These are phyloP conservation scores for Fomes fomentarius DNA, from an alignment of 1,284 basidiomycete genomes.

Conservation along the genomic window DNA sequence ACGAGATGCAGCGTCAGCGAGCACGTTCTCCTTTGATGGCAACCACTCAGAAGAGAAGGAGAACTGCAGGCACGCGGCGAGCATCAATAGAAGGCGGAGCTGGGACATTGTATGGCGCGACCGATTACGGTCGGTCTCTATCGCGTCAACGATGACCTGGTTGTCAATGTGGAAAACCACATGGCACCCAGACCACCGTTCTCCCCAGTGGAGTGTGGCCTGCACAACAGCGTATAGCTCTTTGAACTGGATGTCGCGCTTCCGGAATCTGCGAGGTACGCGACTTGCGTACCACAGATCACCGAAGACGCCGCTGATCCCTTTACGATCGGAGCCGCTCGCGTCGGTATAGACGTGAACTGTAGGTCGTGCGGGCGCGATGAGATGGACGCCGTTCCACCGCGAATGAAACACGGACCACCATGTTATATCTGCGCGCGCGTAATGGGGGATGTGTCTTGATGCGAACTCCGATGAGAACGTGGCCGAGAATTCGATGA, in stretches of 20 bases:
- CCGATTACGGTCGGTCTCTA: constrained; percentile 8
- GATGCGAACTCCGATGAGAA: background rate
- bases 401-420: constrained; percentile 3
- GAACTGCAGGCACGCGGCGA: constrained; percentile 4
- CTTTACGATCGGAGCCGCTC: constrained; percentile 1
- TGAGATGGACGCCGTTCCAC: constrained; percentile 4
- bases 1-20: constrained; percentile 12
- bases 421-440: constrained; percentile 5
- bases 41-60: constrained; percentile 5
- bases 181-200: background rate
- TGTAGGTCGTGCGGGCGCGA: background rate
- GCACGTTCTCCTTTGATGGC: constrained; percentile 1
- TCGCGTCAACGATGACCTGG: constrained; percentile 5
- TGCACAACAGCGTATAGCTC: constrained; percentile 1
- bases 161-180: constrained; percentile 14
- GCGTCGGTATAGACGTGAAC: constrained; percentile 6
- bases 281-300: background rate
- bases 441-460: constrained; percentile 5
- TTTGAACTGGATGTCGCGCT: background rate
- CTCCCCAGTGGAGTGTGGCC: constrained; percentile 4
- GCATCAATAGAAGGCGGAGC: constrained; percentile 5
- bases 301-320: background rate
- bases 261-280: constrained; percentile 1
- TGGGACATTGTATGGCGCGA: constrained; percentile 5
- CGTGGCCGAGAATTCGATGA: constrained; percentile 3